These are phyloP conservation scores for Penicillium egyptiacum DNA, from an alignment of 495 filamentous ascomycete species.

Conservation along the genomic window DNA sequence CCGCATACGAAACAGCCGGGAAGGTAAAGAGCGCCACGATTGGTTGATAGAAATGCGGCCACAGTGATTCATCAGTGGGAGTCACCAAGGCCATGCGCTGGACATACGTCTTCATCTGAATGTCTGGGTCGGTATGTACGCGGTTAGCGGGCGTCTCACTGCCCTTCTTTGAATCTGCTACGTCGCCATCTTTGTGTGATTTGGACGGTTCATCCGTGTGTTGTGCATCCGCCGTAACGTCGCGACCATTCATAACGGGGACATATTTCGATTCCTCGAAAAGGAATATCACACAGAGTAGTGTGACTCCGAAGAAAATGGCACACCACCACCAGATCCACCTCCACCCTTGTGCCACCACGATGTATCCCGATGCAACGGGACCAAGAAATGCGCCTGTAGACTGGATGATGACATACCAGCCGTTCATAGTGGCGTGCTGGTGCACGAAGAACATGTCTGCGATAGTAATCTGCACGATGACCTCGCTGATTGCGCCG, in stretches of 20 bases:
- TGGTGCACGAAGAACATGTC: conserved; percentile 54
- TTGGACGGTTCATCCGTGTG: neutral
- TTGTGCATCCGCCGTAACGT: neutral
- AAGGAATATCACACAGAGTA: conserved; percentile 39
- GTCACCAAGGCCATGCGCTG: conserved; percentile 32
- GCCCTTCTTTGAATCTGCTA: neutral
- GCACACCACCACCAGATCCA: conserved; percentile 55
- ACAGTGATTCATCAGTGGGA: conserved; percentile 22
- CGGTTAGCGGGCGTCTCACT: neutral
- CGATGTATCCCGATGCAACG: conserved; percentile 47
- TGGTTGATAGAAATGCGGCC: conserved; percentile 29
- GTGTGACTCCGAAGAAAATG: conserved; percentile 43
- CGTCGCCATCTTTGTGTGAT: neutral
- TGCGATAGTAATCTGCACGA: conserved; percentile 48
- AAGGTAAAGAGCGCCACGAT: conserved; percentile 27
- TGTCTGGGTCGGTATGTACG: conserved; percentile 7
- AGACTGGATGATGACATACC: conserved; percentile 37
- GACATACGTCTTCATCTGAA: conserved; percentile 24
- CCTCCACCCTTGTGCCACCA: conserved; percentile 46
- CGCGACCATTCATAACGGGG: conserved; percentile 15
- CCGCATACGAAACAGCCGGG: conserved; percentile 39
- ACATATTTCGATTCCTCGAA: conserved; percentile 47
- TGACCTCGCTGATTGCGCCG: conserved; percentile 42
- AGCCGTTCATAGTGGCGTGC: conserved; percentile 40
- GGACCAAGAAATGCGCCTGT: conserved; percentile 40